phyloP scores from a whole-genome alignment of 2,329 filamentous ascomycete genomes.

The Hypoxylon sp. region DNA sequence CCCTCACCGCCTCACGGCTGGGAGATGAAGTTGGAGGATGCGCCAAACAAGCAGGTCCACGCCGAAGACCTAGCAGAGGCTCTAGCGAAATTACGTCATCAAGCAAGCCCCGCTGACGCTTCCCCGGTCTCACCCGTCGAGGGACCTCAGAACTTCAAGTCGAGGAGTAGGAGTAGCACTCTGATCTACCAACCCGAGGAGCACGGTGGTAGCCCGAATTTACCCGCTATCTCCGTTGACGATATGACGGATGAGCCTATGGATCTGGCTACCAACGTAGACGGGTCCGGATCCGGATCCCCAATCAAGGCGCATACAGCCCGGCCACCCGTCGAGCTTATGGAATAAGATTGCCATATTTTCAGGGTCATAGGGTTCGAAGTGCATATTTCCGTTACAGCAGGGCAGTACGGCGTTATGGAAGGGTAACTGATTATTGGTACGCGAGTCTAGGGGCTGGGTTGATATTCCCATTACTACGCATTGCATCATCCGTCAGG shows the following conservation, averaged over 20 bases:
- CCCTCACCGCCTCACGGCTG: conserved; percentile 78
- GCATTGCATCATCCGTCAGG: conserved; percentile 29
- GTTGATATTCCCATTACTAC: conserved; percentile 21
- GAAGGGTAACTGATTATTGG: conserved; percentile 21
- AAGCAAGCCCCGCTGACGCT: conserved; percentile 50
- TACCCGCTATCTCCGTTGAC: conserved; percentile 77
- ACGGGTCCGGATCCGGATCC: conserved; percentile 36
- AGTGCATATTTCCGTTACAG: conserved; percentile 23
- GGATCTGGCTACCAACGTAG: conserved; percentile 55
- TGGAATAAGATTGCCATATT: conserved; percentile 60
- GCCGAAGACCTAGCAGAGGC: conserved; percentile 78
- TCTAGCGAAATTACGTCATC: conserved; percentile 72
- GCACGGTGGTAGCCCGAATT: conserved; percentile 66
- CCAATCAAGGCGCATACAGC: conserved; percentile 72
- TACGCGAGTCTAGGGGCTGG: conserved; percentile 13
- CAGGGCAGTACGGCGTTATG: conserved; percentile 36
- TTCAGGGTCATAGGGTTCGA: conserved; percentile 8
- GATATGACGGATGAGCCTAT: conserved; percentile 73
- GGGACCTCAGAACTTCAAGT: conserved; percentile 48
- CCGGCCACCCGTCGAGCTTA: conserved; percentile 76
- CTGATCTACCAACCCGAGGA: conserved; percentile 75
- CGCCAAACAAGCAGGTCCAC: conserved; percentile 78
- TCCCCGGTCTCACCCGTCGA: conserved; percentile 60
- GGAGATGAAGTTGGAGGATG: conserved; percentile 77
- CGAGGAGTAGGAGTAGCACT: conserved; percentile 74